Evolutionary conservation across 192 early-diverging fungal species (phyloP).

Genomic region (Umbelopsis vinacea): DNA sequence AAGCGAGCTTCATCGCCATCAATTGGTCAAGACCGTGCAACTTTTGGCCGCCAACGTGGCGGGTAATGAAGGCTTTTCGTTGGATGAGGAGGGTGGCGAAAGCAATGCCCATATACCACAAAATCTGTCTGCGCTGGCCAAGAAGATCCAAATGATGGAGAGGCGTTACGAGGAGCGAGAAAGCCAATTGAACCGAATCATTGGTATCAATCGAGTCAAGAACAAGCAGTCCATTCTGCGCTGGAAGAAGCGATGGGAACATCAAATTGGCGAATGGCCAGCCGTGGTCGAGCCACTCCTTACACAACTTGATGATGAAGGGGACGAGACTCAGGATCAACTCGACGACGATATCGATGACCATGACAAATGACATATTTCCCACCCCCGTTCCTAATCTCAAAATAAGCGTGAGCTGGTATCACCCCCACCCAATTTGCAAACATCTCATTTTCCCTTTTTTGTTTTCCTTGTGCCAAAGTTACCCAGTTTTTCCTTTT

Average conservation of each 20-base stretch:
- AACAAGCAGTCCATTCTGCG: neutral
- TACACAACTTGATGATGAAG: neutral
- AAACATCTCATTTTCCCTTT: no score
- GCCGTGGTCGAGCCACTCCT: neutral
- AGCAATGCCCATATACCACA: neutral
- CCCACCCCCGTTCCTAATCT: neutral
- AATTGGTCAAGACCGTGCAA: constrained; percentile 9
- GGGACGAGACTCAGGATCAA: neutral
- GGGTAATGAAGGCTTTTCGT: neutral
- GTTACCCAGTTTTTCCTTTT: no score
- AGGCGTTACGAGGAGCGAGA: constrained; percentile 11
- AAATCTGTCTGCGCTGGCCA: neutral
- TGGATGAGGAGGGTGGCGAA: neutral
- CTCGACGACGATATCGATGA: neutral
- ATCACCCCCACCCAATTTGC: neutral
- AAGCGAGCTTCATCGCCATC: constrained; percentile 6
- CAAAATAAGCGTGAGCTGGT: neutral
- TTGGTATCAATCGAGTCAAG: constrained; percentile 2
- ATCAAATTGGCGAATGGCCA: constrained; percentile 5
- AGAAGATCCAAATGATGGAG: constrained; percentile 14
- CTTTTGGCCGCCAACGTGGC: constrained; percentile 11
- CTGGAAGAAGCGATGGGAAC: constrained; percentile 16
- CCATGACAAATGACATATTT: neutral
- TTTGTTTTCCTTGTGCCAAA: no score
- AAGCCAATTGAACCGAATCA: neutral